phyloP scores from a whole-genome alignment of 495 filamentous ascomycete species.

The Haplographium delicatum region DNA sequence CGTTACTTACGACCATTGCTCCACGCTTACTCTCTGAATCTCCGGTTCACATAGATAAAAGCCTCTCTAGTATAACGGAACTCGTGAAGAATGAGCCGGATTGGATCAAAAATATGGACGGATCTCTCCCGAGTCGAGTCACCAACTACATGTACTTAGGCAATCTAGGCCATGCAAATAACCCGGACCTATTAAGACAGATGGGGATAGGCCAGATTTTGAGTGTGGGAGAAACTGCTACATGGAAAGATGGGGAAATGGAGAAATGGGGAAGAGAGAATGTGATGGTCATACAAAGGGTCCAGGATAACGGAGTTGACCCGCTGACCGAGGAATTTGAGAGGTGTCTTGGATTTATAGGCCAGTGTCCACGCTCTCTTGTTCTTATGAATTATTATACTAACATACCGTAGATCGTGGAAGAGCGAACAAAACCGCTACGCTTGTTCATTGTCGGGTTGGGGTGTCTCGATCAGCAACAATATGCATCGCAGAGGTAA shows the following conservation, averaged over 20 bases:
- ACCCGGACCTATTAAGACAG: conserved; percentile 70
- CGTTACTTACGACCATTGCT: conserved; percentile 69
- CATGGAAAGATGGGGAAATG: conserved; percentile 66
- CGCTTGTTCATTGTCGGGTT: conserved; percentile 92
- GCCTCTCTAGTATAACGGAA: conserved; percentile 38
- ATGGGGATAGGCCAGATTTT: conserved; percentile 84
- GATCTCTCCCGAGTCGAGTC: conserved; percentile 82
- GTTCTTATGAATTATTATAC: conserved; percentile 1
- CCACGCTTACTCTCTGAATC: conserved; percentile 57
- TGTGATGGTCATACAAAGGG: conserved; percentile 69
- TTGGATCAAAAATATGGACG: conserved; percentile 84
- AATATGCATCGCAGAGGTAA: conserved; percentile 97
- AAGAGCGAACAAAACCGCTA: conserved; percentile 68
- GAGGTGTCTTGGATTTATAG: conserved; percentile 85
- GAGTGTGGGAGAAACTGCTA: conserved; percentile 86
- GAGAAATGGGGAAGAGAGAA: conserved; percentile 68
- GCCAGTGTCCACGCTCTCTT: conserved; percentile 42
- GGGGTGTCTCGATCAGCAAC: conserved; percentile 93
- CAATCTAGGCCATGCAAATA: conserved; percentile 89
- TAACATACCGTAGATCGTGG: conserved; percentile 59
- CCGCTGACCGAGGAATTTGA: conserved; percentile 82
- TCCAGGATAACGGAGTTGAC: conserved; percentile 97
- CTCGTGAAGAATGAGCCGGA: conserved; percentile 52
- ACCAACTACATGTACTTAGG: conserved; percentile 95
- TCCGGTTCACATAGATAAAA: conserved; percentile 33